A percentile compares a stretch with the other conserved stretches of the same genome.
These are phyloP conservation scores for Coprinopsis strossmayeri DNA, from an alignment of 768 basidiomycete genomes.

Conservation along the genomic window DNA sequence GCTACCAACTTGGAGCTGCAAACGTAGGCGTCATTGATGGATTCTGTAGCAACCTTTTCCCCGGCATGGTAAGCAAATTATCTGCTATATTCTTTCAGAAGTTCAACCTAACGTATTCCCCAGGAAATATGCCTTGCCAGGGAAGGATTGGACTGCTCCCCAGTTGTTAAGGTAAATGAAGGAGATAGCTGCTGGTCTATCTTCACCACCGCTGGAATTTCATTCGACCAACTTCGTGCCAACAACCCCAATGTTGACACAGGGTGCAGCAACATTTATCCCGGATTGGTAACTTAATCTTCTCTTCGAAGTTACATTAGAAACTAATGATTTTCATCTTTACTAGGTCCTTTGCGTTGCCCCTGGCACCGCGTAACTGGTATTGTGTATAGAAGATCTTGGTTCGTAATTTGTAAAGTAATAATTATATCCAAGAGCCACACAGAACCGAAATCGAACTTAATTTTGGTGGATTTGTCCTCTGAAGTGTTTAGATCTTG, in stretches of 20 bases:
- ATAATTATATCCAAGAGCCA: no score
- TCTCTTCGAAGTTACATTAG: background rate
- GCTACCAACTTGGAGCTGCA: slow-evolving; percentile 53
- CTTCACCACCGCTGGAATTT: slow-evolving; percentile 32
- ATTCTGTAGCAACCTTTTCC: slow-evolving; percentile 49
- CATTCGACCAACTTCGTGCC: slow-evolving; percentile 36
- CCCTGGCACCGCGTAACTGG: background rate
- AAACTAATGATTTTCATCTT: background rate
- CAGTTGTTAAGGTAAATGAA: slow-evolving; percentile 37
- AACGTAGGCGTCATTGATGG: slow-evolving; percentile 43
- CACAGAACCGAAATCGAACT: no score
- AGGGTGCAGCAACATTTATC: slow-evolving; percentile 48
- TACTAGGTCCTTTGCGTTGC: slow-evolving; percentile 5
- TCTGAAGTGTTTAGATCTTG: no score
- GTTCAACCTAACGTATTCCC: no score
- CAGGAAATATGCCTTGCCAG: slow-evolving; percentile 51
- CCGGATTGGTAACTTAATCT: slow-evolving; percentile 43
- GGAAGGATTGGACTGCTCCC: slow-evolving; percentile 47
- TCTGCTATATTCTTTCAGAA: background rate
- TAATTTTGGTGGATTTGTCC: no score
- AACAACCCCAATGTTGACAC: slow-evolving; percentile 64
- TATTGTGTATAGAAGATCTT: no score
- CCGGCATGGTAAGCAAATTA: slow-evolving; percentile 34
- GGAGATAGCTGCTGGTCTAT: slow-evolving; percentile 49
- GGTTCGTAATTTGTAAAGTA: no score